Evolutionary conservation across 2,329 filamentous ascomycete species (phyloP), one percentile per base, ranked within the genome.

Genomic region (Delphinella strobiligena): DNA sequence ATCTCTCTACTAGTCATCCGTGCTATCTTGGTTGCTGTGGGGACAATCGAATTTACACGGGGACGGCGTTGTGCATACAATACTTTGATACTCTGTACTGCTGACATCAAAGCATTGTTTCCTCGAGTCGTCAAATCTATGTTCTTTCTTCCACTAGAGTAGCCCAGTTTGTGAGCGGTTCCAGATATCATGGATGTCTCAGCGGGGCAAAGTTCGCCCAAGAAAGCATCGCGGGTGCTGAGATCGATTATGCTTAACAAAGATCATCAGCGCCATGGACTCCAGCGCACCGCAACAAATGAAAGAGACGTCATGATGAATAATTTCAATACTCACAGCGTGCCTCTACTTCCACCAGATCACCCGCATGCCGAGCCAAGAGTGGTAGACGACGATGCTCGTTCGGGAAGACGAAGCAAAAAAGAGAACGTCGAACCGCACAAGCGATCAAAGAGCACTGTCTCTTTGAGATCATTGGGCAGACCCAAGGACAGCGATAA

Each of bases 381-480:
- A 3, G 38, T 33, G 24, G 16, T 24, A 40, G 48, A 49, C 31
- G 52, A 57, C 17, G 36, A 27, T 47, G 41, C 45, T 69, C 40
- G 44, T 17, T 7, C 12, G 22, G 22, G 22, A 27, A 7, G 22
- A 12, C 22, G 7, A 12, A 34, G 35, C 16, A 31, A 30, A 17
- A 40, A 46, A 36, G 39, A 43, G 19, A 40, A 41, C 32, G 31
- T 16, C 1, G 30, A 19, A 4, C 31, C 37, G 17, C 36, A 37
- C 19, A 29, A 42, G 38, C 68, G 70, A 51, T 71, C 69, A 1
- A 65, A 70, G 46, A 72, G 70, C 50, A 61, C 69, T 1, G 64
- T 72, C 2, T 72, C 69, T 12, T 58, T 74, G 37, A 68, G 68
- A 37, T 68, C 69, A 0, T 50, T 73, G 36, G 67, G 67, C 41